Percentiles rank a stretch among this genome's conserved stretches.
Conservation (phyloP, 2,329 filamentous ascomycete genomes). For the Fusarium palustre region DNA sequence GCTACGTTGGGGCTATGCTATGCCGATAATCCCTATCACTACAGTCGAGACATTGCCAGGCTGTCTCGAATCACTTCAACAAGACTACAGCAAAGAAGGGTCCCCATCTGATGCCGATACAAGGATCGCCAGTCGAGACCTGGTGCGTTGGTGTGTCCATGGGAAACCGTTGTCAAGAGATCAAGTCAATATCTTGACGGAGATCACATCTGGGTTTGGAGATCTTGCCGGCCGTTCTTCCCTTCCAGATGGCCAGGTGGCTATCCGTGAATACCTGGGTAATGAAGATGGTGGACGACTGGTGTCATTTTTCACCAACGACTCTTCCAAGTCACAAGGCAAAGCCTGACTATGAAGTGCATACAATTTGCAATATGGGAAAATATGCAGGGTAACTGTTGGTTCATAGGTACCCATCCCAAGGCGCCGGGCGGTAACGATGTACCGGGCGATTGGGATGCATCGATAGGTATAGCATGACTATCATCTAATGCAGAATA, state of each 20-base stretch:
- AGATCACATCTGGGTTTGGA: conserved; percentile 44
- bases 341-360: not conserved
- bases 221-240: conserved; percentile 44
- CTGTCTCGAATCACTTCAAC: conserved; percentile 55
- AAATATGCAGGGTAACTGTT: conserved; percentile 21
- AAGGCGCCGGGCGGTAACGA: conserved; percentile 13
- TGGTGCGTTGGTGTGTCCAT: conserved; percentile 45
- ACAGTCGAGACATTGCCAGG: conserved; percentile 51
- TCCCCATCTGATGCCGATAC: not conserved
- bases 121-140: conserved; percentile 1
- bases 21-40: conserved; percentile 59
- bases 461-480: conserved; percentile 2
- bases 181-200: conserved; percentile 48
- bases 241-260: conserved; percentile 30
- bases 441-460: not conserved
- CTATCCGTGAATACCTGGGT: conserved; percentile 48
- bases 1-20: conserved; percentile 45
- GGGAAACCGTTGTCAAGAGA: conserved; percentile 46
- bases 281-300: conserved; percentile 47
- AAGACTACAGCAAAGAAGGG: conserved; percentile 33
- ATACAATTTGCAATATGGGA: not conserved
- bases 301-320: conserved; percentile 47
- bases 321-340: conserved; percentile 23
- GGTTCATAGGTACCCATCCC: conserved; percentile 1
- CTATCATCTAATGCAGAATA: conserved; percentile 9